Evolutionary conservation across 305 asterid genomes (phyloP).

Genomic region (Caryopteris hybrid): DNA sequence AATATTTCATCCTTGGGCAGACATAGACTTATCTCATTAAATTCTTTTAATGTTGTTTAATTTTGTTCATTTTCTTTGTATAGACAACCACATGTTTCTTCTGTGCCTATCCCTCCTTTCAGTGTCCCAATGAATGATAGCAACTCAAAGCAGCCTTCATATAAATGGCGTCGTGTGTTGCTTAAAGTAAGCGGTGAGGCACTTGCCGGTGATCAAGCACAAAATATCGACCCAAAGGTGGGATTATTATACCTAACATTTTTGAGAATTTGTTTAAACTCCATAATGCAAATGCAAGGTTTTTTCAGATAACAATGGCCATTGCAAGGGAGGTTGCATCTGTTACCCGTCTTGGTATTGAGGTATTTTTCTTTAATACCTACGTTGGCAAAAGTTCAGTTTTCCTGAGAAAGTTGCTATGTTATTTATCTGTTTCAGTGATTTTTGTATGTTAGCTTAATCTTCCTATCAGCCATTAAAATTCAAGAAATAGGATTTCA

Average conservation of each 20-base stretch:
- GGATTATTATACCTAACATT: conserved; percentile 15
- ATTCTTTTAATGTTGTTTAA: background rate
- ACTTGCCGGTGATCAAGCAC: conserved; percentile 90
- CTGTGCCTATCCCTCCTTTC: conserved; percentile 46
- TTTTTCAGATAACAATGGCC: conserved; percentile 73
- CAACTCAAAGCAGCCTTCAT: conserved; percentile 39
- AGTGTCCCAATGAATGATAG: conserved; percentile 48
- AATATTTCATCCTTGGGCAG: too few relatives aligned
- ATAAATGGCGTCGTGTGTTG: conserved; percentile 91
- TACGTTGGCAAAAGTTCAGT: background rate
- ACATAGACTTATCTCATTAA: background rate
- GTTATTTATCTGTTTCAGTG: background rate
- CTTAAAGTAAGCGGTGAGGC: conserved; percentile 99
- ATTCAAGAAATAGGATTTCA: background rate
- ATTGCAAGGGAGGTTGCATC: conserved; percentile 98
- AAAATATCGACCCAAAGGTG: conserved; percentile 97
- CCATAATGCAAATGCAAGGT: conserved; percentile 10
- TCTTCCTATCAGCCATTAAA: background rate
- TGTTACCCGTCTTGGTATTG: conserved; percentile 87
- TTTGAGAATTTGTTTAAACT: background rate
- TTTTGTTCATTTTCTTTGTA: conserved; percentile 4
- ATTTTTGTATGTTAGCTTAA: background rate
- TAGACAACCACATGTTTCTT: conserved; percentile 55
- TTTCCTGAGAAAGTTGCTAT: conserved; percentile 5
- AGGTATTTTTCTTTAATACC: conserved; percentile 42